These are phyloP conservation scores for Pythium scleroteichum DNA, from an alignment of 352 stramenopile species.

Conservation along the genomic window DNA sequence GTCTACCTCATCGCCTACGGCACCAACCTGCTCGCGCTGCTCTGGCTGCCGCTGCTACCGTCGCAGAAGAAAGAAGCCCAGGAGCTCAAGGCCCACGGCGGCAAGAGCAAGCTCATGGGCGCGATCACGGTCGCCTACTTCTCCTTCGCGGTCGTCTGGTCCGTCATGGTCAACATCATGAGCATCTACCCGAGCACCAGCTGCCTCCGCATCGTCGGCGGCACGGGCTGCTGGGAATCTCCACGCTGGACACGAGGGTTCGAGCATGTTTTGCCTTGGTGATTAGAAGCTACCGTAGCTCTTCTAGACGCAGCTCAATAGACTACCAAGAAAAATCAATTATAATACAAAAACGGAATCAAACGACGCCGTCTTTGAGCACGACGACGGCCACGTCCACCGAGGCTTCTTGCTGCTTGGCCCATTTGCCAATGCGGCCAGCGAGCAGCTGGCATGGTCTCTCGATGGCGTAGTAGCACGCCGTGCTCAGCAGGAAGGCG, in stretches of 20 bases:
- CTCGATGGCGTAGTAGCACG: conserved; percentile 38
- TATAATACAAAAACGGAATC: no score
- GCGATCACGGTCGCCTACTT: conserved; percentile 19
- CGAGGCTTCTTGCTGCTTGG: conserved; percentile 3
- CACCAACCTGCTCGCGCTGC: conserved; percentile 19
- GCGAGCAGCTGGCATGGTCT: conserved; percentile 28
- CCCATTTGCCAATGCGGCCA: background rate
- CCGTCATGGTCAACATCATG: conserved; percentile 30
- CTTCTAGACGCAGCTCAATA: no score
- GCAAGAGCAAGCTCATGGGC: conserved; percentile 17
- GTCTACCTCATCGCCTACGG: conserved; percentile 25
- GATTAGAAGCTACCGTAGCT: no score
- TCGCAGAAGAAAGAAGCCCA: conserved; percentile 20
- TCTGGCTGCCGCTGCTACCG: conserved; percentile 24
- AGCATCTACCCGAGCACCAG: conserved; percentile 29
- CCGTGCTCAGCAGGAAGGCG: conserved; percentile 31
- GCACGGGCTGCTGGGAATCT: conserved; percentile 21
- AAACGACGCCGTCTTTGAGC: no score
- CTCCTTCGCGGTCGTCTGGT: conserved; percentile 13
- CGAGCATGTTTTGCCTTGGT: no score
- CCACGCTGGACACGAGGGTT: no score
- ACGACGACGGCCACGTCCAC: no score
- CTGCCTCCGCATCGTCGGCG: conserved; percentile 33
- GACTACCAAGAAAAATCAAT: no score
- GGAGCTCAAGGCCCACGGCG: conserved; percentile 12